phyloP scores from a whole-genome alignment of 768 basidiomycete species.

The Russula emetica region DNA sequence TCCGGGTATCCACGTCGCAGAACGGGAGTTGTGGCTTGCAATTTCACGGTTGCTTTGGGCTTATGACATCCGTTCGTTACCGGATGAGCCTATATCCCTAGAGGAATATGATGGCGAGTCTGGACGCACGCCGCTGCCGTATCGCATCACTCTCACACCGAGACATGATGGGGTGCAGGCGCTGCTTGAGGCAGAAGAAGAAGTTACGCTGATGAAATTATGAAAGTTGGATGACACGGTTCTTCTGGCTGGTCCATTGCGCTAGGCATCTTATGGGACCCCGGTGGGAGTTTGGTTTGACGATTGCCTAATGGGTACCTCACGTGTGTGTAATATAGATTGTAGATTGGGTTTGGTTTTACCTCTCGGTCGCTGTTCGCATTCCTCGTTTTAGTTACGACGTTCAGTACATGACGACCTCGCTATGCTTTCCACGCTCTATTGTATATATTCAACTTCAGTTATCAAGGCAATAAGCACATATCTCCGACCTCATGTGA shows the following conservation, averaged over 20 bases:
- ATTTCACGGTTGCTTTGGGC: constrained; percentile 48
- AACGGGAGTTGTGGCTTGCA: constrained; percentile 44
- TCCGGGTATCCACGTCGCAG: constrained; percentile 46
- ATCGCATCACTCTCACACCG: constrained; percentile 33
- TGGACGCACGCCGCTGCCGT: constrained; percentile 45
- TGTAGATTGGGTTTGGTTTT: background rate
- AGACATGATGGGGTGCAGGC: constrained; percentile 28
- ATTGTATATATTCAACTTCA: too few relatives aligned
- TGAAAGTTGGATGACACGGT: constrained; percentile 7
- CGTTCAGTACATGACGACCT: background rate
- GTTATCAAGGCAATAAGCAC: background rate
- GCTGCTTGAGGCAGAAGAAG: constrained; percentile 23
- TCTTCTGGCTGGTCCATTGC: background rate
- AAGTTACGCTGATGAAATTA: constrained; percentile 22
- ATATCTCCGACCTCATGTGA: background rate
- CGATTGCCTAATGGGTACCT: background rate
- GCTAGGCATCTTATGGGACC: background rate
- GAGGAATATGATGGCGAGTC: constrained; percentile 47
- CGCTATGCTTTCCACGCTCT: background rate
- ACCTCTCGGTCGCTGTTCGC: too few relatives aligned
- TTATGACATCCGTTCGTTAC: constrained; percentile 41
- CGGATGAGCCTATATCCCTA: constrained; percentile 42
- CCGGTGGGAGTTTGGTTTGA: background rate
- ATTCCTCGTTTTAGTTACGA: background rate
- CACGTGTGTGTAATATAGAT: background rate